A percentile compares a stretch with the other conserved stretches of the same genome.
Conservation (phyloP, 148 eudicot genomes). For the Rhododendron williamsianum region DNA sequence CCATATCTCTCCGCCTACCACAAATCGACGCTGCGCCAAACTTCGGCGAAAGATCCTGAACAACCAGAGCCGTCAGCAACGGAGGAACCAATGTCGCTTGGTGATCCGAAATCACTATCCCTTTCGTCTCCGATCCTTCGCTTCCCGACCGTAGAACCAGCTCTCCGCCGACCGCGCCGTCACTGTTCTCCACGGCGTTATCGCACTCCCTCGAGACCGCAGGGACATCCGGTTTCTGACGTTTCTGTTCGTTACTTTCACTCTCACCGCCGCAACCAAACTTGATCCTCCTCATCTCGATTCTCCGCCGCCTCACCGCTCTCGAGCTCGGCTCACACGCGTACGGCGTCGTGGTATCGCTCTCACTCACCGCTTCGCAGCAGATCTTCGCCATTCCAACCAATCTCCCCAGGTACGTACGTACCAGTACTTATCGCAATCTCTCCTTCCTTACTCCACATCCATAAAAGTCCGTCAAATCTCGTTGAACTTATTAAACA, state of each 20-base stretch:
- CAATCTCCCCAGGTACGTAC: neutral
- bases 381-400: constrained; percentile 63
- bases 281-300: constrained; percentile 48
- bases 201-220: constrained; percentile 21
- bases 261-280: constrained; percentile 16
- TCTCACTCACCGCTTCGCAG: constrained; percentile 31
- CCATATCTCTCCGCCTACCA: constrained; percentile 74
- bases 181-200: constrained; percentile 14
- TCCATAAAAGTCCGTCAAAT: neutral
- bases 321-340: constrained; percentile 24
- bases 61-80: neutral
- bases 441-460: neutral
- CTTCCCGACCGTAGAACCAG: neutral
- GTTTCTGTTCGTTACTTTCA: constrained; percentile 28
- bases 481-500: neutral
- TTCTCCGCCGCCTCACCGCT: constrained; percentile 44
- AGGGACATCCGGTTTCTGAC: constrained; percentile 25
- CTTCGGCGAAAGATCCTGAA: constrained; percentile 24
- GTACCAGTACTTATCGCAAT: neutral
- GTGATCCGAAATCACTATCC: neutral
- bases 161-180: neutral
- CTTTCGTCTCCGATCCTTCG: neutral
- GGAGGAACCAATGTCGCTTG: neutral
- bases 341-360: constrained; percentile 11
- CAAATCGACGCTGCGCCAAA: constrained; percentile 66